Conservation (phyloP, 2,329 filamentous ascomycete genomes). For the Xylaria multiplex region DNA sequence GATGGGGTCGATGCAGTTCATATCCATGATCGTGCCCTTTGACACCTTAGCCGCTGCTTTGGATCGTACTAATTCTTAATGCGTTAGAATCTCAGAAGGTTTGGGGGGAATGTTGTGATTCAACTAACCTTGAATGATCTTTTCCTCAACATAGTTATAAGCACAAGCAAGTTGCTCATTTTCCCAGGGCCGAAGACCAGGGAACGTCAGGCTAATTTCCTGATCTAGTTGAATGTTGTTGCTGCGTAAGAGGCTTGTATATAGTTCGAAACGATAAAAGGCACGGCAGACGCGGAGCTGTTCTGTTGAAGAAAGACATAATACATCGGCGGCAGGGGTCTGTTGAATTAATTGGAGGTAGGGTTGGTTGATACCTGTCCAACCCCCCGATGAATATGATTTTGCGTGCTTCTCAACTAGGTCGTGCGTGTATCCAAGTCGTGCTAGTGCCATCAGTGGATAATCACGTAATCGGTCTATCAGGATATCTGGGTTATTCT, state of each 20-base stretch:
- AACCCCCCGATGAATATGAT: conserved; percentile 31
- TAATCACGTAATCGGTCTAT: background rate
- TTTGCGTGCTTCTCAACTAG: conserved; percentile 25
- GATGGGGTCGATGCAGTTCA: too few species aligned
- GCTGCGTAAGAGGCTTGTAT: conserved; percentile 28
- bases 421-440: conserved; percentile 29
- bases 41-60: too few species aligned
- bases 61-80: too few species aligned
- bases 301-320: conserved; percentile 26
- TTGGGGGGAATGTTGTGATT: too few species aligned
- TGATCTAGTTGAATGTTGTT: background rate
- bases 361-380: conserved; percentile 7
- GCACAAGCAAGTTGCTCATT: conserved; percentile 36
- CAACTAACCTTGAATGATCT: conserved; percentile 29
- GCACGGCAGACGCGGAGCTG: conserved; percentile 31
- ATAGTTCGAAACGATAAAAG: conserved; percentile 36
- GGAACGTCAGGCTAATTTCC: conserved; percentile 17
- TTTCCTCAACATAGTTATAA: conserved; percentile 31
- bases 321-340: too few species aligned
- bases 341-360: too few species aligned
- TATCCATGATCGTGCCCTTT: too few species aligned
- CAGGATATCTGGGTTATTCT: background rate
- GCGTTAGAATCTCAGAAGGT: too few species aligned
- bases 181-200: conserved; percentile 32
- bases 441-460: conserved; percentile 7